phyloP scores from a whole-genome alignment of 1,139 yeast species.

The Diutina neorugosa region DNA sequence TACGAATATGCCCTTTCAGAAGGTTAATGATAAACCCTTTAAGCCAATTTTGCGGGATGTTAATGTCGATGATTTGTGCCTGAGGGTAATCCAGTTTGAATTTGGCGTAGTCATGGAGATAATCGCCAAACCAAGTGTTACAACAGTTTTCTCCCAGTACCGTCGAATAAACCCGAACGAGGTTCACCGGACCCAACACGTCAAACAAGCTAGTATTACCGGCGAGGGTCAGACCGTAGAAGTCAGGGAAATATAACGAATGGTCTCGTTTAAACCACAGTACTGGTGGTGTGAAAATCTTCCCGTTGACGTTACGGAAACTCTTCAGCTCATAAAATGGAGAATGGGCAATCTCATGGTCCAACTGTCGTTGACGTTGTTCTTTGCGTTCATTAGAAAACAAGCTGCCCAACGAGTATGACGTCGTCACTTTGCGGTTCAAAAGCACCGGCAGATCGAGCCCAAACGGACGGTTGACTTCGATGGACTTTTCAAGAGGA shows the following conservation, averaged over 20 bases:
- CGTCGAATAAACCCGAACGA: constrained; percentile 57
- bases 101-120: constrained; percentile 14
- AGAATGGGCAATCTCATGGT: constrained; percentile 74
- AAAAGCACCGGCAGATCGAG: constrained; percentile 20
- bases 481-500: constrained; percentile 9
- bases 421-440: constrained; percentile 12
- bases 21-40: constrained; percentile 53
- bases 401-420: constrained; percentile 9
- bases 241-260: constrained; percentile 77
- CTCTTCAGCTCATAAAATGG: constrained; percentile 77
- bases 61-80: constrained; percentile 62
- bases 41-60: constrained; percentile 58
- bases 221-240: constrained; percentile 44
- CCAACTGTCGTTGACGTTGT: constrained; percentile 42
- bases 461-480: constrained; percentile 30
- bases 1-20: constrained; percentile 33
- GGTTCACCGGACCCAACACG: constrained; percentile 42
- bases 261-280: constrained; percentile 66
- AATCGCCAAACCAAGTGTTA: constrained; percentile 35
- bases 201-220: constrained; percentile 18
- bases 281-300: constrained; percentile 69
- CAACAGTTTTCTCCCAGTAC: constrained; percentile 64
- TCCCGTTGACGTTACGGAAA: constrained; percentile 71
- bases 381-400: constrained; percentile 35
- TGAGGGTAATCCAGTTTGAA: constrained; percentile 31